A percentile compares a stretch with the other conserved stretches of the same genome.
Conservation (phyloP, 1,139 yeast genomes). For the Hemisphaericaspora subhashii region DNA sequence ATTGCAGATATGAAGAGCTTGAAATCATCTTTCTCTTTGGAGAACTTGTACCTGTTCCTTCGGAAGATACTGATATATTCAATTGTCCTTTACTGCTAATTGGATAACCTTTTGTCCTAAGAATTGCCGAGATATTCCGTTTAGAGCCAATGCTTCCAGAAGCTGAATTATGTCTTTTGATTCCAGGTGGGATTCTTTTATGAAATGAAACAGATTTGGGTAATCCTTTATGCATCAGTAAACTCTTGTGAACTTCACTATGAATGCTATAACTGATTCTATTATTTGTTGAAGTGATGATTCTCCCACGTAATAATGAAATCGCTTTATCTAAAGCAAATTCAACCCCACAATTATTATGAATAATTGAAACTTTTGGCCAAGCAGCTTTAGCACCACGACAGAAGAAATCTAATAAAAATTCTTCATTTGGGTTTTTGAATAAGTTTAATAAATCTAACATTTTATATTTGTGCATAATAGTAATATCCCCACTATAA, state of each 20-base stretch:
- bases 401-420: constrained; percentile 65
- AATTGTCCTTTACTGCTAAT: constrained; percentile 21
- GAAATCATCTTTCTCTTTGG: constrained; percentile 20
- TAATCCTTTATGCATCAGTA: constrained; percentile 11
- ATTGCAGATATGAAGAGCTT: constrained; percentile 27
- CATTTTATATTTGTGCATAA: constrained; percentile 69
- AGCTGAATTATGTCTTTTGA: constrained; percentile 26
- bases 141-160: constrained; percentile 13
- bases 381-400: constrained; percentile 92
- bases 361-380: constrained; percentile 83
- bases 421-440: constrained; percentile 77
- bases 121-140: constrained; percentile 8
- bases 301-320: constrained; percentile 60
- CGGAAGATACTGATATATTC: constrained; percentile 2
- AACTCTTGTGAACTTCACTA: constrained; percentile 10
- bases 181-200: constrained; percentile 16
- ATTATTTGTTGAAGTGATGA: constrained; percentile 43
- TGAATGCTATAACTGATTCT: constrained; percentile 16
- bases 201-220: constrained; percentile 3
- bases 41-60: constrained; percentile 7
- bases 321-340: constrained; percentile 84
- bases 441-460: constrained; percentile 64
- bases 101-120: constrained; percentile 25
- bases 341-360: constrained; percentile 88
- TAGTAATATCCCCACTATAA: constrained; percentile 92